Evolutionary conservation across 306 rosid species (phyloP).

Genomic region (Aeschynomene evenia): DNA sequence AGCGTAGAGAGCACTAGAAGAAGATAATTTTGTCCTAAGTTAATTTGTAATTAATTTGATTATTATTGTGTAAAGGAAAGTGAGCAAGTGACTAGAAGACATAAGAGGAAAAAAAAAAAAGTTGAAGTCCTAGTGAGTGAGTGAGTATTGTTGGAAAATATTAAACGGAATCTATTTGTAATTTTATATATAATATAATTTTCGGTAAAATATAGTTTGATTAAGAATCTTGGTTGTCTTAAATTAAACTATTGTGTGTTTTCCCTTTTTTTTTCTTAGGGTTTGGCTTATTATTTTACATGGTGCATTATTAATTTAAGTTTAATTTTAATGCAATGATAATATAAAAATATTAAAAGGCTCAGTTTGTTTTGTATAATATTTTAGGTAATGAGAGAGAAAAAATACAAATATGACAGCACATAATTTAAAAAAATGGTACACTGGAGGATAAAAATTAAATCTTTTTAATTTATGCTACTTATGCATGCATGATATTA

Average conservation of each 20-base stretch:
- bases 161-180: constrained; percentile 1
- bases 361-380: no score
- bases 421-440: no score
- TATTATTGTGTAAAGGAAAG: background rate
- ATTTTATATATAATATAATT: background rate
- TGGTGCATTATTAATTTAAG: background rate
- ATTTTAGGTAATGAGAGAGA: no score
- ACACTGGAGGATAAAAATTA: no score
- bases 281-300: background rate
- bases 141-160: background rate
- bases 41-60: constrained; percentile 27
- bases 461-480: background rate
- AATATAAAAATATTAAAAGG: no score
- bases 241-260: background rate
- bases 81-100: background rate
- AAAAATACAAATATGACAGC: no score
- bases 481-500: background rate
- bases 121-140: background rate
- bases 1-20: constrained; percentile 32
- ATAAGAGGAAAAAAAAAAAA: background rate
- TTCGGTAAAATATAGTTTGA: background rate
- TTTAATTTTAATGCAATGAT: no score
- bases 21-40: constrained; percentile 20
- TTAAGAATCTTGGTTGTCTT: background rate
- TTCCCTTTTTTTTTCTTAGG: background rate